phyloP scores from a whole-genome alignment of 164 flowering plant species.

The Piper longum region DNA sequence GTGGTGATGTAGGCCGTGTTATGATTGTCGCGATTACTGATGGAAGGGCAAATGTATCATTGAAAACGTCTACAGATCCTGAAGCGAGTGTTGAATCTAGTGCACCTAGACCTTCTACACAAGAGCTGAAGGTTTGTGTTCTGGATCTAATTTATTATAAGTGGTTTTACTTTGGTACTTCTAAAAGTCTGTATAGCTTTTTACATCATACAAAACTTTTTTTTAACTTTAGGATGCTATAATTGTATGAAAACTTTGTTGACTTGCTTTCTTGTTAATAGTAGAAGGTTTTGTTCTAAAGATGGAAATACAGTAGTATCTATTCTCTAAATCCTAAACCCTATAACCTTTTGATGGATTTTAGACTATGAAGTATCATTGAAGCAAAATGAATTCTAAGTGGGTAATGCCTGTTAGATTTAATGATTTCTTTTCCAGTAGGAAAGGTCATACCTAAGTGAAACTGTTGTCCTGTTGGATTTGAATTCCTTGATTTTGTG shows the following conservation, averaged over 20 bases:
- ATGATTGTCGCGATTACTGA: conserved; percentile 97
- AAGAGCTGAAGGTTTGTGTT: conserved; percentile 69
- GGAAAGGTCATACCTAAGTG: not conserved
- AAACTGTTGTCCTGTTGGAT: not conserved
- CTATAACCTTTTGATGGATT: not conserved
- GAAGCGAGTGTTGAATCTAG: conserved; percentile 54
- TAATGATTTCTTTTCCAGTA: not conserved
- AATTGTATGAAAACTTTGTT: too few species aligned
- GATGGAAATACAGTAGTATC: too few species aligned
- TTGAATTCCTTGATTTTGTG: not conserved
- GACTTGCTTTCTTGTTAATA: too few species aligned
- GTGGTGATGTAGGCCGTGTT: conserved; percentile 92
- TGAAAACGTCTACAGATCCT: conserved; percentile 79
- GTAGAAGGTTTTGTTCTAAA: too few species aligned
- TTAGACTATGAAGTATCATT: too few species aligned
- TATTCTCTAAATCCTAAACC: too few species aligned
- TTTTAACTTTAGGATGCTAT: too few species aligned
- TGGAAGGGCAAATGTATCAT: conserved; percentile 89
- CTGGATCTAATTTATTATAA: not conserved
- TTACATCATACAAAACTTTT: too few species aligned
- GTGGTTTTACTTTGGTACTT: not conserved
- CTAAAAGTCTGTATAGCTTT: too few species aligned
- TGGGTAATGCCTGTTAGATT: not conserved
- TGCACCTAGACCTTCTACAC: conserved; percentile 70
- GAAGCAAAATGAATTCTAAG: not conserved